These are phyloP conservation scores for Neospora caninum DNA, from an alignment of 169 alveolate species.

Conservation along the genomic window DNA sequence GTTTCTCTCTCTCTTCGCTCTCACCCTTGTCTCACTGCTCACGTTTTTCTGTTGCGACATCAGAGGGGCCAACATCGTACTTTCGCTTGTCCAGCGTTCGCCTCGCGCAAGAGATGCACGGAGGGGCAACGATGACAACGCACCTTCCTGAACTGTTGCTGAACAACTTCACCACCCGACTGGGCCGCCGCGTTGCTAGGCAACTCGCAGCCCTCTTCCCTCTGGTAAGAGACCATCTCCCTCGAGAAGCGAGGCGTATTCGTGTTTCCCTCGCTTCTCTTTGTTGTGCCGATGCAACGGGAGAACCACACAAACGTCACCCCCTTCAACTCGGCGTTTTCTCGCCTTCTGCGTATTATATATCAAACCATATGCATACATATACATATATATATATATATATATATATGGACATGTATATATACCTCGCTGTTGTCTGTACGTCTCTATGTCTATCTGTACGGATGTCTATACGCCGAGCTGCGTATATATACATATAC, in stretches of 20 bases:
- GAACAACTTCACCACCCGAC: slow-evolving; percentile 95
- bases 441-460: slow-evolving; percentile 11
- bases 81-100: slow-evolving; percentile 58
- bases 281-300: background rate
- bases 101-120: slow-evolving; percentile 67
- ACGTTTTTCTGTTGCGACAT: too few relatives aligned
- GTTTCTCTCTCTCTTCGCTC: background rate
- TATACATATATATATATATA: too few relatives aligned
- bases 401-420: slow-evolving; percentile 30
- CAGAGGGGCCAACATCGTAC: slow-evolving; percentile 71
- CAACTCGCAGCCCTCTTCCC: slow-evolving; percentile 97
- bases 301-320: too few relatives aligned
- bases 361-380: too few relatives aligned
- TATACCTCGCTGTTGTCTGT: too few relatives aligned
- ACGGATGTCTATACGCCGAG: too few relatives aligned
- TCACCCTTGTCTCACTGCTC: background rate
- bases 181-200: slow-evolving; percentile 98
- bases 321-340: too few relatives aligned
- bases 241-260: background rate
- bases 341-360: too few relatives aligned
- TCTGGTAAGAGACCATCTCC: slow-evolving; percentile 64
- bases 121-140: slow-evolving; percentile 55
- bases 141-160: slow-evolving; percentile 94
- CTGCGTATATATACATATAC: too few relatives aligned
- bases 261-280: background rate